Conservation (phyloP, 2,329 filamentous ascomycete species). For the Sporothrix luriei region DNA sequence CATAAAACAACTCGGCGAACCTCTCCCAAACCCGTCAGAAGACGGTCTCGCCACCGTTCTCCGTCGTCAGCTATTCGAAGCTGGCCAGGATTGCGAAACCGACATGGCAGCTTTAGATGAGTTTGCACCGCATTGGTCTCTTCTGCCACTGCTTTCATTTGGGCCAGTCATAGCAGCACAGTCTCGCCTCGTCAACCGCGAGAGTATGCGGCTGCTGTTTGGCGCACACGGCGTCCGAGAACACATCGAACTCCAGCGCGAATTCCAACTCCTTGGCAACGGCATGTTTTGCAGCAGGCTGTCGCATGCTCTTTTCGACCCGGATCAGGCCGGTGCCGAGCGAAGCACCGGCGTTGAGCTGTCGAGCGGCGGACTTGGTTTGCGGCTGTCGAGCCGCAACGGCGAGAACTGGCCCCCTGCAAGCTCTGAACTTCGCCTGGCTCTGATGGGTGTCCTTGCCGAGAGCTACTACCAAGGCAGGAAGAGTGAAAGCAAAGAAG, state of each 20-base stretch:
- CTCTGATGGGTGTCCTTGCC: constrained; percentile 79
- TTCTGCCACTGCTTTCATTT: constrained; percentile 72
- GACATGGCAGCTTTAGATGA: constrained; percentile 34
- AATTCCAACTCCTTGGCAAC: constrained; percentile 83
- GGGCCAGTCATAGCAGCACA: constrained; percentile 73
- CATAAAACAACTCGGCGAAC: constrained; percentile 51
- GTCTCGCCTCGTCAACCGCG: constrained; percentile 73
- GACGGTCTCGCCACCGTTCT: constrained; percentile 50
- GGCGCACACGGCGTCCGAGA: constrained; percentile 68
- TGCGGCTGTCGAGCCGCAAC: constrained; percentile 74
- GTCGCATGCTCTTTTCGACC: constrained; percentile 80
- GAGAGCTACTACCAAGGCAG: constrained; percentile 64
- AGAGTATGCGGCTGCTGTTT: constrained; percentile 76
- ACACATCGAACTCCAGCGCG: constrained; percentile 73
- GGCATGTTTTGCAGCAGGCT: constrained; percentile 80
- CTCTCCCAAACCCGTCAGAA: constrained; percentile 37
- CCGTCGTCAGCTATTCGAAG: constrained; percentile 45
- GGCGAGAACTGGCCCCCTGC: constrained; percentile 84
- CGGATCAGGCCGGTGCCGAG: constrained; percentile 78
- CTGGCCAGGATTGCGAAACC: background rate
- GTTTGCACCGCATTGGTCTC: constrained; percentile 59
- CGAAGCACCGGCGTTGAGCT: constrained; percentile 66
- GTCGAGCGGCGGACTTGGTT: constrained; percentile 73
- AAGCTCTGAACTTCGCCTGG: constrained; percentile 87
- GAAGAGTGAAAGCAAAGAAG: background rate